Base-by-base conservation (phyloP, 164 flowering plant species). In the Malania oleifera region DNA sequence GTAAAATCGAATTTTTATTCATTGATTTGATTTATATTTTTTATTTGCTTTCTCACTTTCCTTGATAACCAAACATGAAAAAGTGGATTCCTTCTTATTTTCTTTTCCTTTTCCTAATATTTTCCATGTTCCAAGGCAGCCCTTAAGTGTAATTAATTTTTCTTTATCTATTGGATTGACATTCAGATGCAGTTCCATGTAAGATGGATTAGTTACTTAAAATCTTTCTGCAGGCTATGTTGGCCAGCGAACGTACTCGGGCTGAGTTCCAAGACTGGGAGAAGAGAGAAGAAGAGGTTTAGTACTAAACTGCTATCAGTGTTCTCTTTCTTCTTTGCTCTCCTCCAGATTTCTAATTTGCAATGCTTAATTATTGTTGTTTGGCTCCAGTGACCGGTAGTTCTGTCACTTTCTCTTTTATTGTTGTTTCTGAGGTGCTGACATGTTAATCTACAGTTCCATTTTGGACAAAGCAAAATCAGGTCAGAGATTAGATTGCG, bases 231-330 rank as follows among this genome's bases (percentile, higher is more conserved):
- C 70, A 88, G 96, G 92, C 91, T 52, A 6, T 85, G 69, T 62
- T 95, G 64, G 96, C 96, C 20, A 82, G 97, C 62, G 99, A 95
- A 59, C 92, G 97, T 73, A 89, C 95, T 24, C 85, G 91, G 27
- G 97, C 99, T 68, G 99, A 95, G 68, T 87, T 81, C 68, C 93
- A 90, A 45, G 99, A 95, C 65, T 95, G 96, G 95, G 99, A 95
- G 75, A 95, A 95, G 81, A 91, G 88, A 68, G 97, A 90, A 76
- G 99, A 95, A 54, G 99, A 91, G 93, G 98, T 85, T 66, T 48
- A 57, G 6, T 20, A n/a, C 27, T 28, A 46, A 45, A n/a, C 25
- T 54, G 6, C 54, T 15, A 23, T 11, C n/a, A 55, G 2, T 35
- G 28, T 57, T 45, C 23, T 20, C 35, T 19, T 17, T 23, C 10